Evolutionary conservation across 805 yeast genomes (phyloP).

Genomic region (Starmera pachycereana): DNA sequence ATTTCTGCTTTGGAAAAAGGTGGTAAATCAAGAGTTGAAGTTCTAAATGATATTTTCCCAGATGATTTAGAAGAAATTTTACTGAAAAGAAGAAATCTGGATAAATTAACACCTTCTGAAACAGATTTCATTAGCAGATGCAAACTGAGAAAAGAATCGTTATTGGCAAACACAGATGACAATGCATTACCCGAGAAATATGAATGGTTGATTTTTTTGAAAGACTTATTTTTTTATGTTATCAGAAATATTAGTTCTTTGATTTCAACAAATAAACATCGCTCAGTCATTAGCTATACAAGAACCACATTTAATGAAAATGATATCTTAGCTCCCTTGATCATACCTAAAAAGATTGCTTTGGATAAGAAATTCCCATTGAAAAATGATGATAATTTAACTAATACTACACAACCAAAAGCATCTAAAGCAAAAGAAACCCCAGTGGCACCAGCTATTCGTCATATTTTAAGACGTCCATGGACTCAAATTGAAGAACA

Average conservation of each 20-base stretch:
- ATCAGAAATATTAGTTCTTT: constrained; percentile 62
- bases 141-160: constrained; percentile 52
- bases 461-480: constrained; percentile 40
- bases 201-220: constrained; percentile 79
- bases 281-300: constrained; percentile 2
- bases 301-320: too few species aligned
- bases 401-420: background rate
- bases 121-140: constrained; percentile 70
- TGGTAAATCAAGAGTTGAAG: constrained; percentile 49
- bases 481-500: constrained; percentile 90
- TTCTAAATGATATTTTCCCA: constrained; percentile 72
- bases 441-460: constrained; percentile 5
- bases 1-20: constrained; percentile 72
- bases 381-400: too few species aligned
- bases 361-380: too few species aligned
- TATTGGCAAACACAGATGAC: constrained; percentile 36
- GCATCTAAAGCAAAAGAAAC: constrained; percentile 6
- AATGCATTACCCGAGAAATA: constrained; percentile 57
- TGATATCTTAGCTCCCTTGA: too few species aligned
- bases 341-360: too few species aligned
- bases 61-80: constrained; percentile 36
- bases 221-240: constrained; percentile 69
- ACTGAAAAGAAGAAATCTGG: constrained; percentile 25
- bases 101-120: constrained; percentile 60
- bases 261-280: constrained; percentile 54